Conservation (phyloP, 1,284 basidiomycete species). For the Fistulinella cinereoalba region DNA sequence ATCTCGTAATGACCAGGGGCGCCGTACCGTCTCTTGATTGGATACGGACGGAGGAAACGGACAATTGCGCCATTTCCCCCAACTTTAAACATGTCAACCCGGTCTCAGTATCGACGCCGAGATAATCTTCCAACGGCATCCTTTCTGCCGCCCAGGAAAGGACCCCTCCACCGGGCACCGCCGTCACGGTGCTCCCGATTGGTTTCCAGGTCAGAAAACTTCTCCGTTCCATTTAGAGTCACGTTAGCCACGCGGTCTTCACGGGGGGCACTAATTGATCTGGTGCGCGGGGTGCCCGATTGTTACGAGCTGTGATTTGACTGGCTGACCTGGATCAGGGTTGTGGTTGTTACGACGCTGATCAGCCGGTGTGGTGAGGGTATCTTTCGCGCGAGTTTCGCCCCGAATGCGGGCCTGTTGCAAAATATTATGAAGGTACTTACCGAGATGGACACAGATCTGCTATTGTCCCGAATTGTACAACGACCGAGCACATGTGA, state of each 20-base stretch:
- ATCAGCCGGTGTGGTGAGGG: conserved; percentile 20
- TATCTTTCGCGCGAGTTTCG: conserved; percentile 10
- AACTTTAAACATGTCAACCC: conserved; percentile 26
- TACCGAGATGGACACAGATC: conserved; percentile 31
- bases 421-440: conserved; percentile 15
- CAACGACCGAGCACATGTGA: conserved; percentile 33
- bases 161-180: conserved; percentile 23
- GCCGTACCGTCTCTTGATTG: conserved; percentile 21
- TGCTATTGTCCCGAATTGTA: conserved; percentile 26
- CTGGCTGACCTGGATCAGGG: conserved; percentile 16
- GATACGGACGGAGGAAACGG: conserved; percentile 24
- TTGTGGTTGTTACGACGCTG: conserved; percentile 15
- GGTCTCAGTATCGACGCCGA: conserved; percentile 24
- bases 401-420: conserved; percentile 16
- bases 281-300: conserved; percentile 13
- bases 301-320: conserved; percentile 14
- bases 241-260: conserved; percentile 17
- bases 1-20: conserved; percentile 27
- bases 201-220: conserved; percentile 22
- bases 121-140: conserved; percentile 19
- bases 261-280: conserved; percentile 15
- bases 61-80: conserved; percentile 13
- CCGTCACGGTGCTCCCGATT: conserved; percentile 22
- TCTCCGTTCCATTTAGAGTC: conserved; percentile 10
- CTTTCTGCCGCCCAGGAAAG: conserved; percentile 4